Evolutionary conservation across 331 rosid genomes (phyloP), one percentile per base, ranked within the genome.

Genomic region (Quercus tomentella): DNA sequence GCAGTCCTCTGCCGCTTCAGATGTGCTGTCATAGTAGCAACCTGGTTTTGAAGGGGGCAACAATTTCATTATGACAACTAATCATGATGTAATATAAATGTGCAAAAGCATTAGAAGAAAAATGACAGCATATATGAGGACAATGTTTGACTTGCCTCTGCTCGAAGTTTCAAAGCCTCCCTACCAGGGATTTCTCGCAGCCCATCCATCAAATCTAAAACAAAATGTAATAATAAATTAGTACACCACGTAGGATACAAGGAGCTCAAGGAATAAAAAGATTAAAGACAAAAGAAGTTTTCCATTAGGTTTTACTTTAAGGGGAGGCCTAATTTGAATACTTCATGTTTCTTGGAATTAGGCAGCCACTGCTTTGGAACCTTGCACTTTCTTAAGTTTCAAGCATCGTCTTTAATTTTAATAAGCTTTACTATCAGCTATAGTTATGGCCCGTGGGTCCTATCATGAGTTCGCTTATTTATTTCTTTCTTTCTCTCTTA

Each of bases 111-210:
- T n/a, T 31, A n/a, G 54, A 20, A 35, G 63, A 76, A n/a, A 51
- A 77, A 15, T 63, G 4, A 76, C 23, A 73, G 25, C 6, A 49
- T 56, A 30, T 45, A 10, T 12, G 49, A 21, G 33, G 61, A 26
- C 0, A n/a, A 79, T 74, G 74, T 56, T 69, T 31, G 71, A 41
- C 92, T 84, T 79, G 81, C 97, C 93, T 93, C 97, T 75, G 93
- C 91, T 83, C 97, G 87, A 82, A 93, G 94, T 76, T 89, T 83
- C 84, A 93, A 81, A 75, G 97, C 77, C 54, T 91, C 93, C 56
- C 97, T 87, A 43, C 88, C 82, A 31, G 94, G 92, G 54, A 87
- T 84, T 79, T 91, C 88, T 55, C 97, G 89, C 77, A 91, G 91
- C 84, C 87, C 84, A 70, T 91, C 97, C 84, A 86, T 84, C 82